Percentiles rank a stretch among this genome's conserved stretches.
These are phyloP conservation scores for Taphrina pruni DNA, from an alignment of 1,139 yeast species.

Conservation along the genomic window DNA sequence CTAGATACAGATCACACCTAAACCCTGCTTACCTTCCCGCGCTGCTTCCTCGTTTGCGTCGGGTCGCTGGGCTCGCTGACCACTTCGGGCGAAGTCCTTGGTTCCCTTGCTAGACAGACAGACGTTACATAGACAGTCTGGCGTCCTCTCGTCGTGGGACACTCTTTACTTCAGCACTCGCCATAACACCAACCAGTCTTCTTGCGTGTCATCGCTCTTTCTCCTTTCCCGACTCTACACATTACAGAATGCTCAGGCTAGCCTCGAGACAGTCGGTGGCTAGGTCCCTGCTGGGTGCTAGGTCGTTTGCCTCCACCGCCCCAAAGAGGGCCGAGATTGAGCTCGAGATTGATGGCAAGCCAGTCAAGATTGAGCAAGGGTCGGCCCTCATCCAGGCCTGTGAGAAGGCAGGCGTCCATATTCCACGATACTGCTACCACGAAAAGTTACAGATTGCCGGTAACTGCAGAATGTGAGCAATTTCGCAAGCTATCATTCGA, in stretches of 20 bases:
- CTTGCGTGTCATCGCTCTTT: conserved; percentile 1
- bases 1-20: neutral
- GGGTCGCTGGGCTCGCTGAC: conserved; percentile 1
- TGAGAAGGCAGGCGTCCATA: conserved; percentile 85
- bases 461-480: conserved; percentile 75
- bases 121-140: too few relatives aligned
- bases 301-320: conserved; percentile 49
- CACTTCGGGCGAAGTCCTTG: neutral
- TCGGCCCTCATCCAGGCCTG: conserved; percentile 90
- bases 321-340: conserved; percentile 63
- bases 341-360: conserved; percentile 77
- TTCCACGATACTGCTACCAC: conserved; percentile 90
- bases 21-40: conserved; percentile 22
- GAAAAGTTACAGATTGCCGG: conserved; percentile 93
- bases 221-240: neutral
- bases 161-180: too few relatives aligned
- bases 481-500: neutral
- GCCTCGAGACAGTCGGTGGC: conserved; percentile 29
- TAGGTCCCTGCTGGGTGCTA: conserved; percentile 24
- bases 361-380: conserved; percentile 82
- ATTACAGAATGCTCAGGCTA: conserved; percentile 24
- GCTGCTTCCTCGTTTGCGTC: conserved; percentile 3
- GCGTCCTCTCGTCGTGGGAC: too few relatives aligned
- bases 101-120: too few relatives aligned
- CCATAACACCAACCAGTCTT: neutral